Conservation (phyloP, 1,284 basidiomycete genomes). For the Ustilago cynodontis region DNA sequence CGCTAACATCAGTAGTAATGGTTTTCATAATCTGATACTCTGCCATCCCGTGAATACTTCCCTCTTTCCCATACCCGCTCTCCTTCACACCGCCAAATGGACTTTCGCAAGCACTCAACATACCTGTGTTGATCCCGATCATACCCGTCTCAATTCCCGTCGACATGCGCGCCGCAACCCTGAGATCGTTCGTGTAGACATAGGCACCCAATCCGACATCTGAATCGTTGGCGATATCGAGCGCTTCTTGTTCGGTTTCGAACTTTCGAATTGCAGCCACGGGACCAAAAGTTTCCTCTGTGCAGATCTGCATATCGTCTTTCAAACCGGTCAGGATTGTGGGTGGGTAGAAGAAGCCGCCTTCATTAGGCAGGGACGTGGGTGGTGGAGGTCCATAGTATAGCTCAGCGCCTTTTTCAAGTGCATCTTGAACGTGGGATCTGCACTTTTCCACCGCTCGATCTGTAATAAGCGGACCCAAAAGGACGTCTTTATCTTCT, state of each 20-base stretch:
- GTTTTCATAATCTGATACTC: constrained; percentile 48
- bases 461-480: constrained; percentile 48
- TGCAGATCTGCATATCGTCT: constrained; percentile 54
- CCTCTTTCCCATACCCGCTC: constrained; percentile 47
- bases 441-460: constrained; percentile 48
- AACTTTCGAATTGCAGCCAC: constrained; percentile 56
- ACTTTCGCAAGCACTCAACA: constrained; percentile 45
- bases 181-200: constrained; percentile 51
- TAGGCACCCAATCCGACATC: constrained; percentile 53
- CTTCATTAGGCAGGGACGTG: not conserved
- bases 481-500: constrained; percentile 18
- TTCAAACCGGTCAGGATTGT: constrained; percentile 55
- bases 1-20: constrained; percentile 33
- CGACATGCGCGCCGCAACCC: constrained; percentile 40
- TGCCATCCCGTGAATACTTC: constrained; percentile 29
- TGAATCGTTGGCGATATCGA: constrained; percentile 49
- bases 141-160: constrained; percentile 52
- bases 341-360: constrained; percentile 57
- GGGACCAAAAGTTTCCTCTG: constrained; percentile 64
- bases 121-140: constrained; percentile 57
- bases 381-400: constrained; percentile 34
- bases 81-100: constrained; percentile 48
- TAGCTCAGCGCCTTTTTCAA: constrained; percentile 39
- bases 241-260: constrained; percentile 53
- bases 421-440: constrained; percentile 36